A percentile compares a stretch with the other conserved stretches of the same genome.
Evolutionary conservation across 108 stramenopile species (phyloP).

Genomic region (Schizochytrium sp.): DNA sequence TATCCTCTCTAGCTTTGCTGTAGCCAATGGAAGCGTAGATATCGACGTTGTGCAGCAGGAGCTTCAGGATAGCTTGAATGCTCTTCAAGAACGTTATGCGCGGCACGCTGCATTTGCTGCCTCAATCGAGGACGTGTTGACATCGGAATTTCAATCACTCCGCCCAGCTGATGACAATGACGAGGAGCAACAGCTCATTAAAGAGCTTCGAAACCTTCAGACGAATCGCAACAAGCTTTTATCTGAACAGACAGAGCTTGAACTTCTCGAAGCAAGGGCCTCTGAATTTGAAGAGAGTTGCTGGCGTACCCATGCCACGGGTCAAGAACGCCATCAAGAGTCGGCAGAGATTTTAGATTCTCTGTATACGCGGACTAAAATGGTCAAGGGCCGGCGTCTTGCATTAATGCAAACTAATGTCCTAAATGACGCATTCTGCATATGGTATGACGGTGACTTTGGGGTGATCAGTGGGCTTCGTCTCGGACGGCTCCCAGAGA

Average conservation of each 20-base stretch:
- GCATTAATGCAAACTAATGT: constrained; percentile 59
- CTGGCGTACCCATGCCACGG: background rate
- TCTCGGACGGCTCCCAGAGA: constrained; percentile 67
- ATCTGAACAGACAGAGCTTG: background rate
- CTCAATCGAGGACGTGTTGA: too few relatives aligned
- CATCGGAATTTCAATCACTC: too few relatives aligned
- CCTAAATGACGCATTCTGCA: constrained; percentile 71
- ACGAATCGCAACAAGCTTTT: background rate
- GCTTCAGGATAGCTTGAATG: background rate
- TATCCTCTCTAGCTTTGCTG: background rate
- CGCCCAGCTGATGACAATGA: too few relatives aligned
- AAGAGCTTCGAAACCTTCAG: background rate
- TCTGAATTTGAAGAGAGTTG: background rate
- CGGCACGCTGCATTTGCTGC: too few relatives aligned
- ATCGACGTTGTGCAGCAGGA: background rate
- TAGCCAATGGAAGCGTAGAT: background rate
- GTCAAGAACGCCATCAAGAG: background rate
- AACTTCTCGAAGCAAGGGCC: background rate
- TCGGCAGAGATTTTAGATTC: background rate
- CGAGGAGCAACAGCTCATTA: too few relatives aligned
- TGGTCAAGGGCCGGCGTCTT: background rate
- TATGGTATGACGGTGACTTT: constrained; percentile 72
- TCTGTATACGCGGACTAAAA: background rate
- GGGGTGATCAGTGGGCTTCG: constrained; percentile 74
- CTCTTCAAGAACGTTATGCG: background rate